phyloP scores from a whole-genome alignment of 2,329 filamentous ascomycete genomes.

The Thelonectria blattea region DNA sequence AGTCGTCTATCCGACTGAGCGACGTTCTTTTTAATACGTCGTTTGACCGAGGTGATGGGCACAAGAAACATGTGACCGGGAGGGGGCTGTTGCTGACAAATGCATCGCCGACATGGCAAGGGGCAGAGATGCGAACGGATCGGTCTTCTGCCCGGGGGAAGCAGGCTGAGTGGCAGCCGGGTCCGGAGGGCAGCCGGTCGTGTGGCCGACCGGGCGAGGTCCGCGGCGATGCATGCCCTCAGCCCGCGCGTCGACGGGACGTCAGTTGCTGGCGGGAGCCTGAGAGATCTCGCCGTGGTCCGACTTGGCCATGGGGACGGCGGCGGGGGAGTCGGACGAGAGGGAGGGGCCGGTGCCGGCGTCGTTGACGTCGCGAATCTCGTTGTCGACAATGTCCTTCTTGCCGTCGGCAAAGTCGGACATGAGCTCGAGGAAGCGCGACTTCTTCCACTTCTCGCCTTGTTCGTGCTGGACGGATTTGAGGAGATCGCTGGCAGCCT shows the following conservation, averaged over 20 bases:
- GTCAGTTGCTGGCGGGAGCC: constrained; percentile 27
- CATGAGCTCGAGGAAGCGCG: constrained; percentile 52
- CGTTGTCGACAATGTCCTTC: constrained; percentile 51
- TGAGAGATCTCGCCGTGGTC: constrained; percentile 17
- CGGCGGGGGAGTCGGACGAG: background rate
- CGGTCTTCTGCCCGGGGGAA: background rate
- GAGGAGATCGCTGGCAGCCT: constrained; percentile 50
- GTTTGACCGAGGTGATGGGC: constrained; percentile 33
- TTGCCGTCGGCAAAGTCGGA: constrained; percentile 52
- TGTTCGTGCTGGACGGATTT: constrained; percentile 52
- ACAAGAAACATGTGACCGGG: constrained; percentile 28
- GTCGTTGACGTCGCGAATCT: constrained; percentile 44
- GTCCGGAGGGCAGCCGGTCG: background rate
- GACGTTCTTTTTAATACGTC: constrained; percentile 26
- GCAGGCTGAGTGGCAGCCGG: background rate
- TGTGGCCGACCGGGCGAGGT: background rate
- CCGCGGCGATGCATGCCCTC: background rate
- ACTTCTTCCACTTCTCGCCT: constrained; percentile 55
- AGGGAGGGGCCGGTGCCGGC: background rate
- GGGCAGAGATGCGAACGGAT: background rate
- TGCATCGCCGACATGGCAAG: background rate
- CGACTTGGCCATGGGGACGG: constrained; percentile 25
- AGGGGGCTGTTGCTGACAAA: background rate
- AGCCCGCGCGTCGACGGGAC: background rate
- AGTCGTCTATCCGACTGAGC: background rate